Evolutionary conservation across 306 rosid species (phyloP), one percentile per base, ranked within the genome.

Genomic region (Ormosia semicastrata): DNA sequence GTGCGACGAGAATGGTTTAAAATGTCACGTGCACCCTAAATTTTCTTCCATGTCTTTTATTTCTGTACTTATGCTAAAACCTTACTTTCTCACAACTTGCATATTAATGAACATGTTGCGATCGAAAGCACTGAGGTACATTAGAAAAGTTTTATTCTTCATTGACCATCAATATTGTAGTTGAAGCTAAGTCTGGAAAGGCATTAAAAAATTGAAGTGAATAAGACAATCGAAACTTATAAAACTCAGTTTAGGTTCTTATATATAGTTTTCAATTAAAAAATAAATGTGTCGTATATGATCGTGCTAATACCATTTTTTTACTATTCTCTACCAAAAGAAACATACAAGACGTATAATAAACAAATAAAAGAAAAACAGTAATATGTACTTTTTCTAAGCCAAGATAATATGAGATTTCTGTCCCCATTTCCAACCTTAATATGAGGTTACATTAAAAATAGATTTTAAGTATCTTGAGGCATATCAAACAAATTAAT

Each of bases 1-100:
- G 83, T 80, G 89, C 63, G 0, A 43, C 37, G 44, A 44, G 6
- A 40, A 50, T 36, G n/a, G 18, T 77, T 40, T 71, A 1, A 67
- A 75, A 56, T 64, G 30, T 46, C 77, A 47, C 69, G 13, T 59
- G 73, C 58, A 68, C 3, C 63, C 17, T 15, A 60, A 2, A 4
- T n/a, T 30, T 72, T 3, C 3, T 53, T 8, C 46, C 13, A 49
- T 9, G 14, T 11, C 50, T 37, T 73, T 53, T 34, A 32, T 71
- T 49, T 4, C 13, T 36, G 3, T 36, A 15, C 37, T 18, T 11
- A 10, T 43, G n/a, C 36, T 17, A 17, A 3, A 44, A 69, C n/a
- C 11, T 17, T 41, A 24, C 24, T 24, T 24, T 24, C 24, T 24
- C 3, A 3, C 46, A 63, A 13, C 29, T 13, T 64, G 63, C 34